Evolutionary conservation across 2,329 filamentous ascomycete genomes (phyloP).

Genomic region (Tolypocladium amazonense): DNA sequence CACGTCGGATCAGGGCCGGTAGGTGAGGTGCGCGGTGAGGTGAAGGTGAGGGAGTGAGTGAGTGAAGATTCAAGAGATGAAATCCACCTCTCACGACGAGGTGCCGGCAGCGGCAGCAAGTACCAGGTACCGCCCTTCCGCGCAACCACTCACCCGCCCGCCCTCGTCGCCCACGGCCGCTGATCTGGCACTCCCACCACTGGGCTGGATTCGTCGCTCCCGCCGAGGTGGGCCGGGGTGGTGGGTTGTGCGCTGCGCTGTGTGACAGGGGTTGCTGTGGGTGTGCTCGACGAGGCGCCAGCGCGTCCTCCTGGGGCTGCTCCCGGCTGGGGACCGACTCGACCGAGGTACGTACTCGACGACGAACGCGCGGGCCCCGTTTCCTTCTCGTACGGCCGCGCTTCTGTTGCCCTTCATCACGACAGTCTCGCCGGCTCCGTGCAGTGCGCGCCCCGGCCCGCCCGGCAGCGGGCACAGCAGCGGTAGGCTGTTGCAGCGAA

Average conservation of each 20-base stretch:
- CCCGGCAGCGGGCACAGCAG: neutral
- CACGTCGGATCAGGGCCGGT: neutral
- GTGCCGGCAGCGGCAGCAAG: neutral
- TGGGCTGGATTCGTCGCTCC: neutral
- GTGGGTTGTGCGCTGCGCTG: neutral
- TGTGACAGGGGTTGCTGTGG: neutral
- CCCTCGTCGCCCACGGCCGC: neutral
- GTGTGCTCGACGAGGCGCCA: neutral
- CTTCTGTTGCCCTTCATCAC: neutral
- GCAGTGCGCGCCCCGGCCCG: neutral
- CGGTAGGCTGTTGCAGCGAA: neutral
- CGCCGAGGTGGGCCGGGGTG: constrained; percentile 1
- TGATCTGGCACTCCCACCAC: neutral
- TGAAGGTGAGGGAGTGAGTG: constrained; percentile 8
- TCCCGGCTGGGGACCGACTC: neutral
- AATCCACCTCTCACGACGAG: constrained; percentile 9
- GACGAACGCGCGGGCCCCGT: neutral
- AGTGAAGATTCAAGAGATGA: constrained; percentile 16
- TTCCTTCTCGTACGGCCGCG: neutral
- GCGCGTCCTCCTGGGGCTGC: neutral
- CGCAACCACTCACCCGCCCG: neutral
- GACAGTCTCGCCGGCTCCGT: neutral
- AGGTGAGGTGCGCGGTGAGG: constrained; percentile 3
- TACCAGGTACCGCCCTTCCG: neutral
- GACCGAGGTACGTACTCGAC: neutral